phyloP scores from a whole-genome alignment of 2,329 filamentous ascomycete genomes.

The Beauveria sp. region DNA sequence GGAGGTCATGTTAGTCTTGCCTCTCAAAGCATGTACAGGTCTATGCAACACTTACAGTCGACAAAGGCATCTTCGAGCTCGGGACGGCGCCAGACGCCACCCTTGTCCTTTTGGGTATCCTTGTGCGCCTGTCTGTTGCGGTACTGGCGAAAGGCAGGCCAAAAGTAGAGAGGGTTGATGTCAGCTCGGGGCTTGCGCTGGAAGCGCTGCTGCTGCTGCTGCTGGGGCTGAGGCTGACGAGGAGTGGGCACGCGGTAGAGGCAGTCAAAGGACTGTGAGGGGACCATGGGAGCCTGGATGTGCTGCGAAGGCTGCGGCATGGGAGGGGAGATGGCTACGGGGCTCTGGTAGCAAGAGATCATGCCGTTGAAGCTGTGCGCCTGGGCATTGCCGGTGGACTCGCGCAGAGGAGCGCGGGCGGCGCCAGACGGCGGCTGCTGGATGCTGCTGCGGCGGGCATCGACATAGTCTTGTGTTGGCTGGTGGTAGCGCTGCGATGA shows the following conservation, averaged over 20 bases:
- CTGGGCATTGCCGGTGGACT: conserved; percentile 47
- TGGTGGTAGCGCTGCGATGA: conserved; percentile 46
- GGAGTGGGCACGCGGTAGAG: conserved; percentile 31
- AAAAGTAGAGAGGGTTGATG: conserved; percentile 54
- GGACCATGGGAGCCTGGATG: conserved; percentile 43
- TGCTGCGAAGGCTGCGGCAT: conserved; percentile 24
- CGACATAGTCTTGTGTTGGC: conserved; percentile 38
- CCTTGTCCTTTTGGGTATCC: conserved; percentile 50
- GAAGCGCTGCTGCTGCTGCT: conserved; percentile 26
- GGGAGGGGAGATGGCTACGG: conserved; percentile 34
- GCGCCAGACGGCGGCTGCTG: conserved; percentile 13
- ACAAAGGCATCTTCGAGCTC: conserved; percentile 60
- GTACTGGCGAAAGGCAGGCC: conserved; percentile 57
- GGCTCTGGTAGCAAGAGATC: conserved; percentile 37
- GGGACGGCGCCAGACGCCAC: conserved; percentile 45
- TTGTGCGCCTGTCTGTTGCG: conserved; percentile 58
- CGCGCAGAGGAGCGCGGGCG: conserved; percentile 40
- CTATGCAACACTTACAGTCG: conserved; percentile 43
- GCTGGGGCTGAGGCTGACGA: conserved; percentile 26
- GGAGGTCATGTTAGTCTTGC: not conserved
- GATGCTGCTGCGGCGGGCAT: conserved; percentile 33
- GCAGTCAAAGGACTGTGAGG: conserved; percentile 39
- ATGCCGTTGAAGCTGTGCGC: conserved; percentile 32
- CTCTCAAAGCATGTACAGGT: conserved; percentile 20
- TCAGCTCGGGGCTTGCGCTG: conserved; percentile 29